A percentile compares a stretch with the other conserved stretches of the same genome.
Evolutionary conservation across 2,329 filamentous ascomycete species (phyloP).

Genomic region (Bipolaris victoriae): DNA sequence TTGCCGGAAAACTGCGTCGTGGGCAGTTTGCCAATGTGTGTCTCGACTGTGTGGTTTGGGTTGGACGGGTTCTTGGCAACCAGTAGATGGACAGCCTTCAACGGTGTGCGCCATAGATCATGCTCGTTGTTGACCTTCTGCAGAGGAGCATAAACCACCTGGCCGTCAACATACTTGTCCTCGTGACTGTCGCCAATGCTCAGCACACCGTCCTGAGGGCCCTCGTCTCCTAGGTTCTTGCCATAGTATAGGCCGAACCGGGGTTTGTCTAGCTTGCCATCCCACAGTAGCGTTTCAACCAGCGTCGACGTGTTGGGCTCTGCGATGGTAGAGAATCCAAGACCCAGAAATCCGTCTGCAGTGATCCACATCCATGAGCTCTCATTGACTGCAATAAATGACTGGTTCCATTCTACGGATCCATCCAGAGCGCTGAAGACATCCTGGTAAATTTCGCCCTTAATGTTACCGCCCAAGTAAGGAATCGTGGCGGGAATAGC

Average conservation of each 20-base stretch:
- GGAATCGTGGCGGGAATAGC: conserved; percentile 9
- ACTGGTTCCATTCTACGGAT: conserved; percentile 26
- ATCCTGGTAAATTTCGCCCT: conserved; percentile 17
- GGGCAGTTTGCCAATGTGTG: conserved; percentile 8
- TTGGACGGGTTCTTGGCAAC: conserved; percentile 16
- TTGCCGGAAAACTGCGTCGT: background rate
- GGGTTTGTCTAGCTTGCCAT: conserved; percentile 18
- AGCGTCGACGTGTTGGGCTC: conserved; percentile 17
- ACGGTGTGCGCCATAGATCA: conserved; percentile 25
- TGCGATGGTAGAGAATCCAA: conserved; percentile 29
- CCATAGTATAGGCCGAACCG: conserved; percentile 27
- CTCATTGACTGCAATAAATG: conserved; percentile 23
- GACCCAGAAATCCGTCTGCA: conserved; percentile 26
- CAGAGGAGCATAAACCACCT: conserved; percentile 55
- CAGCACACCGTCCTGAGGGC: conserved; percentile 20
- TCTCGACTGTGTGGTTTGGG: conserved; percentile 15
- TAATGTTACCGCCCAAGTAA: conserved; percentile 23
- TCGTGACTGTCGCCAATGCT: conserved; percentile 47
- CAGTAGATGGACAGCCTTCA: conserved; percentile 13
- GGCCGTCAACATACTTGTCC: conserved; percentile 67
- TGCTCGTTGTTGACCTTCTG: conserved; percentile 13
- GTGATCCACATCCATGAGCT: conserved; percentile 28
- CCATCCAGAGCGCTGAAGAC: conserved; percentile 14
- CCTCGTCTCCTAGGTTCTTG: conserved; percentile 14
- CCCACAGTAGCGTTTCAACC: conserved; percentile 27